phyloP scores from a whole-genome alignment of 441 rosid species.

The Populus tomentosa region DNA sequence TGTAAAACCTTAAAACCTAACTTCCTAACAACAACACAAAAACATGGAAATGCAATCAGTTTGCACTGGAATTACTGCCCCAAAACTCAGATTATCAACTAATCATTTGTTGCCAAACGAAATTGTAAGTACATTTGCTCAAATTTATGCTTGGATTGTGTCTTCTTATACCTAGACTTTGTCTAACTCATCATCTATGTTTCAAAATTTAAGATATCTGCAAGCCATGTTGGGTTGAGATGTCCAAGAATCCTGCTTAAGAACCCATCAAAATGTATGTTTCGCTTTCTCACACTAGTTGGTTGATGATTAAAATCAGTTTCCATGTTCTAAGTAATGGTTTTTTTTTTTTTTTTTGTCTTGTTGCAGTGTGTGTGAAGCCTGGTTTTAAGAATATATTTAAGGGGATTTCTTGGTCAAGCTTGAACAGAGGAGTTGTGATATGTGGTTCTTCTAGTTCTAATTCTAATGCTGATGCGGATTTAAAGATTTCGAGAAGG shows the following conservation, averaged over 20 bases:
- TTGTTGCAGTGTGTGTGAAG: conserved; percentile 22
- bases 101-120: conserved; percentile 1
- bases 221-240: conserved; percentile 16
- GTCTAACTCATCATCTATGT: background rate
- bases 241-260: conserved; percentile 11
- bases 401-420: conserved; percentile 2
- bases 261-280: conserved; percentile 22
- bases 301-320: background rate
- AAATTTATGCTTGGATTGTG: background rate
- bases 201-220: conserved; percentile 26
- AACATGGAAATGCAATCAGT: conserved; percentile 45
- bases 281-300: background rate
- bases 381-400: conserved; percentile 15
- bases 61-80: conserved; percentile 37
- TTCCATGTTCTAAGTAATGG: background rate
- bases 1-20: background rate
- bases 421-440: conserved; percentile 24
- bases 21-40: background rate
- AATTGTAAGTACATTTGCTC: conserved; percentile 28
- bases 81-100: conserved; percentile 26
- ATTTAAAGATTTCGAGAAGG: conserved; percentile 11
- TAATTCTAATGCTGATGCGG: conserved; percentile 14
- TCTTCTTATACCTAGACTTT: background rate
- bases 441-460: conserved; percentile 28
- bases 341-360: background rate